Base-by-base conservation (phyloP, 768 basidiomycete species). In the Pisolithus orientalis region DNA sequence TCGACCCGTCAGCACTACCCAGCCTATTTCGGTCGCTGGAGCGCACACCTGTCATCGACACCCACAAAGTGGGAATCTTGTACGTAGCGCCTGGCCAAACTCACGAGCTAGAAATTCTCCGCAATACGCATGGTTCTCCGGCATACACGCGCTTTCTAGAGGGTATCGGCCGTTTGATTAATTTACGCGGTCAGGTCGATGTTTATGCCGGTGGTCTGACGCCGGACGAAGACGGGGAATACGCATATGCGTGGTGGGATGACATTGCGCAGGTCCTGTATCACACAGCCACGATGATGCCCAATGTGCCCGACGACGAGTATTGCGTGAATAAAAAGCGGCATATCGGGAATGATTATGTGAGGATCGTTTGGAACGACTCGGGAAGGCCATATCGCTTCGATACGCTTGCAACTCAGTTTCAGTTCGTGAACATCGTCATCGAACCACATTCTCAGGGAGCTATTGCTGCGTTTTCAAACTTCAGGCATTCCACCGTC, bases 201-300 rank as follows among this genome's bases (percentile, higher is more conserved):
- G 84, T 98, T 16, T 96, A 94, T 66, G 88, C 89, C 2, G 96
- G 94, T 7, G 91, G 93, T 4, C 77, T 98, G 25, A 87, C 93
- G 62, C 83, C 91, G 7, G 90, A 93, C 55, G 82, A 88, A 61
- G 94, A 99, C 62, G 96, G 96, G 13, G 89, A 94, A 68, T 96
- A 94, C 63, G 91, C 95, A 0, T 98, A 98, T 64, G 93, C 94
- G 0, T 99, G 95, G 94, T 96, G 94, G 91, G 94, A 98, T 66
- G 94, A 97, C 62, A 94, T 97, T 47, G 84, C 88, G 4, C 94
- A 98, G 65, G 83, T 96, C 55, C 78, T 97, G 50, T 99, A 90
- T 66, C 96, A 98, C 68, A 87, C 93, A 3, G 90, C 95, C 8
- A 98, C 96, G 2, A 85, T 99, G 75, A 98, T 98, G 95, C 96